Conservation (phyloP, 2,329 filamentous ascomycete species). For the Cercospora sp. region DNA sequence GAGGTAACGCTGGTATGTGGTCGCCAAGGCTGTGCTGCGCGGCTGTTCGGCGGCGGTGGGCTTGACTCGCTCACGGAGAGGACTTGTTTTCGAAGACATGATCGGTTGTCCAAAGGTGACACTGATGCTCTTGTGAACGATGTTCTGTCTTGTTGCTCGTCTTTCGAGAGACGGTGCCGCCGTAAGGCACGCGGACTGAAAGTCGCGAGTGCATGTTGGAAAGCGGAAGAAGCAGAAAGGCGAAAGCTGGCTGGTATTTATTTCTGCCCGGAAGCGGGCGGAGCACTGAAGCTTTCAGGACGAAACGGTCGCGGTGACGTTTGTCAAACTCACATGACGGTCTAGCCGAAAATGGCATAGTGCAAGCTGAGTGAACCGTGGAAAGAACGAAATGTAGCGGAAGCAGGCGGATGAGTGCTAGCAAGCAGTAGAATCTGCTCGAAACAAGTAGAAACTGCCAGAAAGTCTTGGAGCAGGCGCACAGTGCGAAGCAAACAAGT, state of each 20-base stretch:
- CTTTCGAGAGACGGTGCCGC: background rate
- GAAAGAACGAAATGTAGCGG: background rate
- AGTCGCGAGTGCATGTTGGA: background rate
- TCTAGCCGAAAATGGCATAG: background rate
- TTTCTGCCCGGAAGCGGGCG: background rate
- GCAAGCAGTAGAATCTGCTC: background rate
- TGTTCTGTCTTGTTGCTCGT: background rate
- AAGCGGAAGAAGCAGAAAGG: background rate
- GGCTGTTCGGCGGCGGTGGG: background rate
- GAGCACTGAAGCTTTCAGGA: background rate
- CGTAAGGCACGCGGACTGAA: background rate
- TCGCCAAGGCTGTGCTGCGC: background rate
- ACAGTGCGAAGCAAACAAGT: background rate
- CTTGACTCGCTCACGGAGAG: background rate
- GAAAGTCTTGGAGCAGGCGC: background rate
- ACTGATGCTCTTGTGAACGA: background rate
- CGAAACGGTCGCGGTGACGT: background rate
- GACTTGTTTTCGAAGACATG: background rate
- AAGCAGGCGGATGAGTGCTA: background rate
- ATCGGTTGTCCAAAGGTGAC: background rate
- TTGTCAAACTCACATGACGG: background rate
- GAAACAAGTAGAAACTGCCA: background rate
- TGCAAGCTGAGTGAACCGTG: background rate
- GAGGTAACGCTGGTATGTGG: background rate
- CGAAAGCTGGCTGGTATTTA: background rate